These are phyloP conservation scores for Magnolia changhungtana DNA, from an alignment of 164 flowering plant genomes.

Conservation along the genomic window DNA sequence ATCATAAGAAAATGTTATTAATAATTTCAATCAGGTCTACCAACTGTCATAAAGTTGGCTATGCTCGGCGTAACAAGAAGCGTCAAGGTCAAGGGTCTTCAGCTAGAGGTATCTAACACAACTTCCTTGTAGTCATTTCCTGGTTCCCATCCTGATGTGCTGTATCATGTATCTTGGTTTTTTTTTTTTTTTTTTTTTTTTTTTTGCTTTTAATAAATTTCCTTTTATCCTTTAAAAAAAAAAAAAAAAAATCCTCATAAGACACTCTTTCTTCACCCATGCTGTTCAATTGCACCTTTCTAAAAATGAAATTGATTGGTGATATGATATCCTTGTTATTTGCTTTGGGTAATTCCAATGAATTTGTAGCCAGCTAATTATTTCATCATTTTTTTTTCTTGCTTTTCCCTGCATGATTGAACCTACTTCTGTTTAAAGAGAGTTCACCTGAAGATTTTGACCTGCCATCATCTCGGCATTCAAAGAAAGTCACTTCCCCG, in stretches of 20 bases:
- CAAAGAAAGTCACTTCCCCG: background rate
- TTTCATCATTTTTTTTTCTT: background rate
- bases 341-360: no score
- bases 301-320: no score
- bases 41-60: slow-evolving; percentile 70
- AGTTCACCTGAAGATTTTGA: slow-evolving; percentile 10
- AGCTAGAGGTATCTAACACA: slow-evolving; percentile 27
- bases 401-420: background rate
- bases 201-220: no score
- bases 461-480: background rate
- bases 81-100: slow-evolving; percentile 13
- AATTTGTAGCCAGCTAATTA: background rate
- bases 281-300: no score
- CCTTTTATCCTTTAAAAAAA: no score
- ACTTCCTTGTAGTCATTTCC: background rate
- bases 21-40: slow-evolving; percentile 36
- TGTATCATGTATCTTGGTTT: no score
- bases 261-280: no score
- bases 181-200: no score
- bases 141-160: no score
- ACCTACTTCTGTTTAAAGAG: background rate
- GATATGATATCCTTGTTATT: background rate
- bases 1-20: background rate
- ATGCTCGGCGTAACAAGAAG: slow-evolving; percentile 42
- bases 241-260: no score